Evolutionary conservation across 495 filamentous ascomycete species (phyloP), one percentile per base, ranked within the genome.

Genomic region (Oleoguttula mirabilis): DNA sequence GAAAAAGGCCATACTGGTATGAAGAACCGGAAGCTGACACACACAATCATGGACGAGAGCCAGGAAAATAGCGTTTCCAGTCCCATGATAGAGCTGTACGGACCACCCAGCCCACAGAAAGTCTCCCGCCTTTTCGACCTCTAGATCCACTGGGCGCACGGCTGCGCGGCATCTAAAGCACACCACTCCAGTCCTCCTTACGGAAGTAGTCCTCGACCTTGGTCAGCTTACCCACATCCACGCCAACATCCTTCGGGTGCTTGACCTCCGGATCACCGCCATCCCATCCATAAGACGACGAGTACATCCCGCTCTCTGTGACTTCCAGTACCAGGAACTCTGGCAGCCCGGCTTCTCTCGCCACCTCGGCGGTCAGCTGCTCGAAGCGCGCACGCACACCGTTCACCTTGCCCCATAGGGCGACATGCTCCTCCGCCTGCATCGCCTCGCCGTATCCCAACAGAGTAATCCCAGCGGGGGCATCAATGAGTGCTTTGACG

Each of bases 231-330:
- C 41, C 31, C 27, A 54, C 44, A 21, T 52, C 34, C 30, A 60
- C 51, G 7, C 47, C 55, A 5, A 55, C 20, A 23, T 55, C 42
- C 39, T 47, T 28, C 1, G 55, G 51, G 36, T 49, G 44, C 21
- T 55, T 39, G 3, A 52, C 53, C 41, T 41, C 38, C 15, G 51
- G 35, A 41, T 61, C 57, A 1, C 60, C 45, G 10, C 57, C 63
- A 47, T 55, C 54, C 44, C 60, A 66, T 1, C 60, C 63, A 52
- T 52, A 62, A 40, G 59, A 51, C 21, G 57, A 43, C 31, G 54
- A 44, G 27, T 60, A 64, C 28, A 37, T 28, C 24, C 58, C 50
- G 47, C 58, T 61, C 36, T 63, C 60, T 4, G 52, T 53, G 14
- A 64, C 22, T 31, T 64, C 61, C 23, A 41, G 27, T 10, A 55